Evolutionary conservation across 345 rosid genomes (phyloP).

Genomic region (Microthlaspi erraticum): DNA sequence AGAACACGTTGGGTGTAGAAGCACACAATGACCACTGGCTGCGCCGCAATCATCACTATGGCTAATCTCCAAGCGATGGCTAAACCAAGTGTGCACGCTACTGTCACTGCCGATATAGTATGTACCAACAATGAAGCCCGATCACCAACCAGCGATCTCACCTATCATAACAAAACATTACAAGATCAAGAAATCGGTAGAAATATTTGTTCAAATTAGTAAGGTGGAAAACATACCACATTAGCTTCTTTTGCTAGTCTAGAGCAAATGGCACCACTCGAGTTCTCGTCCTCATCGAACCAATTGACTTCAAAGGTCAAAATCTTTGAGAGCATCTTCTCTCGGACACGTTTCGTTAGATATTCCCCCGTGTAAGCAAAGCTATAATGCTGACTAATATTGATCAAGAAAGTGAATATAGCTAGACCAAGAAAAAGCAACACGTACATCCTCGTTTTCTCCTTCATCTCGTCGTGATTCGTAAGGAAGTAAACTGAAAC

Average conservation of each 20-base stretch:
- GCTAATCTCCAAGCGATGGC: constrained; percentile 71
- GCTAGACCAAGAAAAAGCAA: constrained; percentile 54
- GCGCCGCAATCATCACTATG: constrained; percentile 62
- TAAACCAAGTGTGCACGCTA: constrained; percentile 64
- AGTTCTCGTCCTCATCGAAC: constrained; percentile 73
- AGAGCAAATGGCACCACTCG: constrained; percentile 67
- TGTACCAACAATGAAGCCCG: constrained; percentile 58
- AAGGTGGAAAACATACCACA: constrained; percentile 42
- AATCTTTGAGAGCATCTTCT: constrained; percentile 62
- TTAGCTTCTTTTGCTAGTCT: constrained; percentile 70
- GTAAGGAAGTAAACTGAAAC: constrained; percentile 51
- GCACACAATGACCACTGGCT: constrained; percentile 52
- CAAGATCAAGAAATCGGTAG: background rate
- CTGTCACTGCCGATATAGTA: constrained; percentile 53
- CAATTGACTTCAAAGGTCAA: constrained; percentile 75
- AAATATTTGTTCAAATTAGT: constrained; percentile 23
- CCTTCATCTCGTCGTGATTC: constrained; percentile 54
- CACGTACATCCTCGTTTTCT: constrained; percentile 50
- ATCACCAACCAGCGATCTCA: constrained; percentile 68
- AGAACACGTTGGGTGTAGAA: constrained; percentile 49
- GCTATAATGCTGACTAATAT: constrained; percentile 57
- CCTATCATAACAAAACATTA: constrained; percentile 39
- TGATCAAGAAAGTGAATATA: constrained; percentile 47
- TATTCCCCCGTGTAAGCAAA: constrained; percentile 71
- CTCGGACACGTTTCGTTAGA: constrained; percentile 67